These are phyloP conservation scores for Tylopilus sp. DNA, from an alignment of 1,284 basidiomycete genomes.

Conservation along the genomic window DNA sequence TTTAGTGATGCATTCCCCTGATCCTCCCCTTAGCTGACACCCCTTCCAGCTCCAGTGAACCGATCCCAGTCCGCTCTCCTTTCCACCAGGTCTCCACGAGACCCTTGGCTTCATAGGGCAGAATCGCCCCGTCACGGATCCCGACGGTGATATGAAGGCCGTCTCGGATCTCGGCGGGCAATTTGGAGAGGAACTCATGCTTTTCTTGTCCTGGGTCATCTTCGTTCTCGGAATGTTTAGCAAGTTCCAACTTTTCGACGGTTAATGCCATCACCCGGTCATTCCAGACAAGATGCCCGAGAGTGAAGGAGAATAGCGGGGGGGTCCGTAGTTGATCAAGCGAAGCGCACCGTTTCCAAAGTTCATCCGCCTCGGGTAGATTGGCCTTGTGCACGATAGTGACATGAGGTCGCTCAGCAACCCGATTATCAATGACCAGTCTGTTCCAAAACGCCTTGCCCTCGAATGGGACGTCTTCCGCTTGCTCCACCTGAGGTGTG, in stretches of 20 bases:
- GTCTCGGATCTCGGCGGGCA: conserved; percentile 48
- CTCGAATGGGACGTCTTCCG: conserved; percentile 25
- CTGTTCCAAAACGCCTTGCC: conserved; percentile 48
- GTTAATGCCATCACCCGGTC: conserved; percentile 76
- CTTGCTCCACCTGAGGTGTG: conserved; percentile 34
- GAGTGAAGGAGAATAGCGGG: conserved; percentile 58
- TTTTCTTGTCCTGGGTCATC: conserved; percentile 38
- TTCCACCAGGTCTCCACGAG: conserved; percentile 58
- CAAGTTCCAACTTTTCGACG: conserved; percentile 53
- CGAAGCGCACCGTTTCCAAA: conserved; percentile 66
- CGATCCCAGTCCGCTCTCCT: conserved; percentile 34
- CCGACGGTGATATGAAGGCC: conserved; percentile 89
- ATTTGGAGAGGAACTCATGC: conserved; percentile 43
- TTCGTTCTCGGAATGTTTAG: conserved; percentile 4
- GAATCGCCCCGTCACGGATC: conserved; percentile 55
- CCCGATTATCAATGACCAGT: conserved; percentile 46
- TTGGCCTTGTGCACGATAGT: conserved; percentile 78
- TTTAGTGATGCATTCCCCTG: too few species aligned
- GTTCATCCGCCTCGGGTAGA: conserved; percentile 42
- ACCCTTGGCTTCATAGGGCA: conserved; percentile 67
- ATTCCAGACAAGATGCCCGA: conserved; percentile 75
- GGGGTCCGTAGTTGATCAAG: conserved; percentile 43
- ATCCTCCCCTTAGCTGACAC: conserved; percentile 40
- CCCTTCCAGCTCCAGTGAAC: conserved; percentile 36
- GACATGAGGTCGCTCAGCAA: conserved; percentile 73